Conservation (phyloP, 129 eudicot genomes). For the Saposhnikovia divaricata region DNA sequence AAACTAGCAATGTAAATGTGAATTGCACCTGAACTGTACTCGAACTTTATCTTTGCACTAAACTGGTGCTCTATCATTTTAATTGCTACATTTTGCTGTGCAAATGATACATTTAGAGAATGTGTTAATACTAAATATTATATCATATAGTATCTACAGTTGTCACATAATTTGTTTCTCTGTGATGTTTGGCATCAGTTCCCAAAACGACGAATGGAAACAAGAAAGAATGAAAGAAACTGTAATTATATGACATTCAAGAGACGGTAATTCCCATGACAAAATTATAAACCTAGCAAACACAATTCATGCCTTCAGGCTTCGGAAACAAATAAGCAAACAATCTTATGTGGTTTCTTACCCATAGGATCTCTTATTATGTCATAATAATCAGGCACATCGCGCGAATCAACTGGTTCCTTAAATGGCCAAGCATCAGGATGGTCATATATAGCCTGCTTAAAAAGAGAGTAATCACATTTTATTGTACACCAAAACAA, state of each 20-base stretch:
- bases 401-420: slow-evolving; percentile 93
- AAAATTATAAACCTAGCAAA: background rate
- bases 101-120: background rate
- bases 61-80: background rate
- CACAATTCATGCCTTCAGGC: background rate
- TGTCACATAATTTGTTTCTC: background rate
- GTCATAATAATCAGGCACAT: slow-evolving; percentile 93
- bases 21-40: background rate
- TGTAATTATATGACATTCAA: background rate
- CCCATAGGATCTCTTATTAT: slow-evolving; percentile 96
- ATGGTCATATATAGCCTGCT: slow-evolving; percentile 81
- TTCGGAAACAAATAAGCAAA: background rate
- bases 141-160: background rate
- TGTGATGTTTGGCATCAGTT: background rate
- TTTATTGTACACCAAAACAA: background rate
- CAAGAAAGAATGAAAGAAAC: background rate
- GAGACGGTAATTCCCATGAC: background rate
- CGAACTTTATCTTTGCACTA: background rate
- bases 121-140: background rate
- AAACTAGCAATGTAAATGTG: background rate
- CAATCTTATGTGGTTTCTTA: slow-evolving; percentile 18
- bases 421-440: slow-evolving; percentile 95
- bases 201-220: background rate
- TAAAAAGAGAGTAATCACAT: slow-evolving; percentile 5
- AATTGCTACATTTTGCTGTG: background rate